Evolutionary conservation across 2,329 filamentous ascomycete species (phyloP), one percentile per base, ranked within the genome.

Genomic region (Stemphylium beticola): DNA sequence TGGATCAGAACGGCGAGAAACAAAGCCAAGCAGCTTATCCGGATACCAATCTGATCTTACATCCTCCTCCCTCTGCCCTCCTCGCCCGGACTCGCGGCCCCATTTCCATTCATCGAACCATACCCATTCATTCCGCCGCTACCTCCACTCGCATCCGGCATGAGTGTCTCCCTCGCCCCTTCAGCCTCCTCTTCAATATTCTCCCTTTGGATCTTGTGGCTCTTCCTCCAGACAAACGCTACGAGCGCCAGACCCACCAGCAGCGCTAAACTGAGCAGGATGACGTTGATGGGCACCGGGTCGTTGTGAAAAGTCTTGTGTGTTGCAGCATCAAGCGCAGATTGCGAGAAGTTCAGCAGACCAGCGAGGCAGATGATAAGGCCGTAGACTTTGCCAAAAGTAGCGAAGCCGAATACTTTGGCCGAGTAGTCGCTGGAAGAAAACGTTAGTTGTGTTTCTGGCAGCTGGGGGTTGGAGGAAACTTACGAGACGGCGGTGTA

Each of bases 351-450:
- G 75, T 96, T 96, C 68, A 92, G 83, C 0, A 96, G 74, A 0
- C 93, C 92, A 0, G 92, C 88, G 1, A 95, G 78, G 75, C 91
- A 96, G 64, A 96, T 96, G 62, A 96, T 90, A 17, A 93, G 82
- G 10, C 92, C 92, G 75, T 96, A 96, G n/a, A 97, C 92, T 53
- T 91, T 96, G 40, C 92, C 93, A 65, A 96, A 96, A 0, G 92
- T 96, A 57, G 87, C 74, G 77, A 96, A 96, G 14, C 92, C 92
- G 72, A 96, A 96, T 32, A 96, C 92, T 77, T 96, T 96, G 57
- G 91, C 92, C 17, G 86, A 85, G 74, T 96, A 96, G 77, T 96
- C 92, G 22, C 83, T 83, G 45, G 18, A 8, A 24, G 12, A 2
- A 2, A 8, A 14, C 8, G 33, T 57, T 60, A 61, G 59, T 22